Conservation (phyloP, 345 rosid genomes). For the Eucalyptus decipiens region DNA sequence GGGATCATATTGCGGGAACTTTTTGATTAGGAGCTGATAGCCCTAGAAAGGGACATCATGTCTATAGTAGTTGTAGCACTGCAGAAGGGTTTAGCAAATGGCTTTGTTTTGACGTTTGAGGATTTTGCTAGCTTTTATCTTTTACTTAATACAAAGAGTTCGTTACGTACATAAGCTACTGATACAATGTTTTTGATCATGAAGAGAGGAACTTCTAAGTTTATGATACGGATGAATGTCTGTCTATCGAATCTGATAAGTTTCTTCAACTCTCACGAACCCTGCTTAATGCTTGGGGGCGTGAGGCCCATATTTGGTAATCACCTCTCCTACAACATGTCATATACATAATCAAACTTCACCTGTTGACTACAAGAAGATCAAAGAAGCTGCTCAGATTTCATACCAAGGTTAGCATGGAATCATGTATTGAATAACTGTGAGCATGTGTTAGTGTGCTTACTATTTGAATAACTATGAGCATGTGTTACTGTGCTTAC, state of each 20-base stretch:
- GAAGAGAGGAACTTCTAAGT: neutral
- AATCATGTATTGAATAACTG: neutral
- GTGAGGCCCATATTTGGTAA: neutral
- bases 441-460: too few relatives aligned
- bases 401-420: neutral
- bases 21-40: neutral
- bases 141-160: too few relatives aligned
- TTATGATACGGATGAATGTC: rapidly evolving
- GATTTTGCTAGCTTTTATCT: neutral
- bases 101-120: neutral
- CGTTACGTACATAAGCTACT: neutral
- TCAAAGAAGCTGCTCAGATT: too few relatives aligned
- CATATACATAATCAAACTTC: too few relatives aligned
- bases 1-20: neutral
- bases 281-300: neutral
- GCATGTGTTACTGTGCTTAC: too few relatives aligned
- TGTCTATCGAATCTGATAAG: neutral
- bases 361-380: neutral
- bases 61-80: neutral
- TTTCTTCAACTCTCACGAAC: neutral
- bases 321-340: neutral
- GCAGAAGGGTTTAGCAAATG: neutral
- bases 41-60: neutral
- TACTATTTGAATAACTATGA: too few relatives aligned
- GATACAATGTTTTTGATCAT: neutral